Conservation (phyloP, 1,284 basidiomycete species). For the Amylostereum areolatum region DNA sequence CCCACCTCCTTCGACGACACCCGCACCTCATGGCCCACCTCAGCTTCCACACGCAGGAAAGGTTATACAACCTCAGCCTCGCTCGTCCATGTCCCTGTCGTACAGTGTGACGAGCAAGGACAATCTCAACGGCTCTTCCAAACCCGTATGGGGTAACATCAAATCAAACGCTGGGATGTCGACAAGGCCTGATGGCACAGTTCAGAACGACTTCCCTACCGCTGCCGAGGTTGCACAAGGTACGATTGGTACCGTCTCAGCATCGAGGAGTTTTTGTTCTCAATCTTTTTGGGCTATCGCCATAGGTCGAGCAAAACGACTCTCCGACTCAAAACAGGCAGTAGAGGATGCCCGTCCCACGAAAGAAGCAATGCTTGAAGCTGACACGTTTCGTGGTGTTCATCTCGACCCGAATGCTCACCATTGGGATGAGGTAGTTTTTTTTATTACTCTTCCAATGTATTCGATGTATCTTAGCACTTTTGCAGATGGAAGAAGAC, state of each 20-base stretch:
- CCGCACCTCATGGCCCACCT: conserved; percentile 29
- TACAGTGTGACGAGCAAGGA: conserved; percentile 37
- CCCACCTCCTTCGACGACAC: conserved; percentile 17
- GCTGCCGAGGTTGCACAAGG: conserved; percentile 88
- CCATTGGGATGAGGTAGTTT: conserved; percentile 92
- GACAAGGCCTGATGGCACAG: conserved; percentile 31
- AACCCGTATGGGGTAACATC: conserved; percentile 61
- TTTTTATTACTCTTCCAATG: neutral
- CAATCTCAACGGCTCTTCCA: conserved; percentile 21
- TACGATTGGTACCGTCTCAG: conserved; percentile 23
- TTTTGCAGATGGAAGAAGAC: conserved; percentile 77
- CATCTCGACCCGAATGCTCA: conserved; percentile 89
- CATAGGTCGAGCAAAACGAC: conserved; percentile 20
- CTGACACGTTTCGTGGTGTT: conserved; percentile 88
- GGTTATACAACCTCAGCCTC: conserved; percentile 65
- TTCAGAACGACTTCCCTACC: conserved; percentile 76
- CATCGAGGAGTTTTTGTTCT: conserved; percentile 11
- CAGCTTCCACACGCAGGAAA: conserved; percentile 54
- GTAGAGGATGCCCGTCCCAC: conserved; percentile 22
- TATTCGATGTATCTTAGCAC: conserved; percentile 5
- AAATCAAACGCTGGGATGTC: conserved; percentile 30
- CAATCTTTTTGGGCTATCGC: conserved; percentile 15
- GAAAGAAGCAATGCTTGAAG: conserved; percentile 62
- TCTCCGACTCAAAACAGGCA: conserved; percentile 29
- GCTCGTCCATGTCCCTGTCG: conserved; percentile 29